Percentiles rank a stretch among this genome's conserved stretches.
Evolutionary conservation across 2,329 filamentous ascomycete genomes (phyloP).

Genomic region (Cytospora paraplurivora): DNA sequence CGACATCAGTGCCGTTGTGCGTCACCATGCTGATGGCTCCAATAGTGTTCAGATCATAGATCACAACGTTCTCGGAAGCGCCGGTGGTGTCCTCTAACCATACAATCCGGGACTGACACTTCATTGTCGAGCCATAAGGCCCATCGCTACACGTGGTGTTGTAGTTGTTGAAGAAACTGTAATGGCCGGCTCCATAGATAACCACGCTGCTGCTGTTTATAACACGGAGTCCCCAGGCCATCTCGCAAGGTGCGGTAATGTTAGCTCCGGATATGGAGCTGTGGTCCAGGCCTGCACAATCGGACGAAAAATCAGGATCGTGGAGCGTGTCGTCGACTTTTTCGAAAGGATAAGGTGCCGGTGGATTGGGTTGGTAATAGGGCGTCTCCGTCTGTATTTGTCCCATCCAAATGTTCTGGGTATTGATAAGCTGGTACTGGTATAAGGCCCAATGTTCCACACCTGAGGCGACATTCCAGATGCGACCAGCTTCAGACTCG

Average conservation of each 20-base stretch:
- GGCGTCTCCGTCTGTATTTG: conserved; percentile 71
- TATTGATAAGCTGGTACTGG: conserved; percentile 66
- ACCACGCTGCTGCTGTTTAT: conserved; percentile 56
- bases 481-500: conserved; percentile 44
- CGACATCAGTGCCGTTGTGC: conserved; percentile 38
- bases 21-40: conserved; percentile 44
- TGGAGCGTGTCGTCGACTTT: conserved; percentile 40
- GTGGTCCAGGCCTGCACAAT: conserved; percentile 38
- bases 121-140: conserved; percentile 37
- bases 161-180: conserved; percentile 70
- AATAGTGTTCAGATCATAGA: conserved; percentile 47
- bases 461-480: conserved; percentile 67
- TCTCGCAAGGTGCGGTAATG: conserved; percentile 47
- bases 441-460: conserved; percentile 69
- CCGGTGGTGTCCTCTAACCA: conserved; percentile 28
- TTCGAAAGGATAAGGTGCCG: conserved; percentile 58
- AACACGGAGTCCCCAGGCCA: conserved; percentile 68
- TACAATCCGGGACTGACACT: conserved; percentile 50
- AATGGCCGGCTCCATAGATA: conserved; percentile 64
- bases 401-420: conserved; percentile 63
- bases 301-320: conserved; percentile 54
- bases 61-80: conserved; percentile 33
- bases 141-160: conserved; percentile 48
- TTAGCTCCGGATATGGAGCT: conserved; percentile 18
- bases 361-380: conserved; percentile 70